phyloP scores from a whole-genome alignment of 192 early-diverging fungal genomes.

The Coemansia sp. region DNA sequence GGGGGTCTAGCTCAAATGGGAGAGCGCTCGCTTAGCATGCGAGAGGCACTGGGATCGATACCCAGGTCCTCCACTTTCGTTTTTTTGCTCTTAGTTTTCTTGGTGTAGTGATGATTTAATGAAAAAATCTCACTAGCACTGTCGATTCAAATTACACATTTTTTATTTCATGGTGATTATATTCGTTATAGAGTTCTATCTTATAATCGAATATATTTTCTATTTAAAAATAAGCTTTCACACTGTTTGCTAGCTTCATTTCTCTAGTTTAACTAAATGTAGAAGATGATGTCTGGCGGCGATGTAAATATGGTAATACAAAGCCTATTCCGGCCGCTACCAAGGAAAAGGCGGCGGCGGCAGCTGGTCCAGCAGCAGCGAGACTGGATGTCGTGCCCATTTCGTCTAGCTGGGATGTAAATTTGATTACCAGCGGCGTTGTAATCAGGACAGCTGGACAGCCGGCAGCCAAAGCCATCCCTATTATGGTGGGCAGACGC shows the following conservation, averaged over 20 bases:
- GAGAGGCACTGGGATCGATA: slow-evolving; percentile 6
- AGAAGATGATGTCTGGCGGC: too few species aligned
- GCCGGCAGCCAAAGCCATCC: slow-evolving; percentile 12
- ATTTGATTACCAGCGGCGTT: slow-evolving; percentile 17
- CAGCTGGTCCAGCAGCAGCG: slow-evolving; percentile 15
- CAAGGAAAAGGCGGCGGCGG: slow-evolving; percentile 23
- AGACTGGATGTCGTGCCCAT: slow-evolving; percentile 13
- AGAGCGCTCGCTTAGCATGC: slow-evolving; percentile 6
- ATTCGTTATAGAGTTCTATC: neutral
- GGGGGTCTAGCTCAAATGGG: slow-evolving; percentile 6
- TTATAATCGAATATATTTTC: neutral
- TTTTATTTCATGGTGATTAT: neutral
- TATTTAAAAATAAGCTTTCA: neutral
- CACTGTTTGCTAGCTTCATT: neutral
- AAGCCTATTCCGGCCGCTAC: slow-evolving; percentile 18
- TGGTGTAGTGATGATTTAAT: too few species aligned
- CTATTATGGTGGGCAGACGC: slow-evolving; percentile 22
- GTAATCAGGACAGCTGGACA: slow-evolving; percentile 13
- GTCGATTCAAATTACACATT: too few species aligned
- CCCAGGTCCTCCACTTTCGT: neutral
- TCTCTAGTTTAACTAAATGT: too few species aligned
- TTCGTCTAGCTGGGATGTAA: slow-evolving; percentile 6
- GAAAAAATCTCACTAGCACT: too few species aligned
- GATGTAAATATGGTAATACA: slow-evolving; percentile 25
- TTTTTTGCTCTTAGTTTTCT: neutral